Evolutionary conservation across 129 eudicot genomes (phyloP), one percentile per base, ranked within the genome.

Genomic region (Heracleum sosnowskyi): DNA sequence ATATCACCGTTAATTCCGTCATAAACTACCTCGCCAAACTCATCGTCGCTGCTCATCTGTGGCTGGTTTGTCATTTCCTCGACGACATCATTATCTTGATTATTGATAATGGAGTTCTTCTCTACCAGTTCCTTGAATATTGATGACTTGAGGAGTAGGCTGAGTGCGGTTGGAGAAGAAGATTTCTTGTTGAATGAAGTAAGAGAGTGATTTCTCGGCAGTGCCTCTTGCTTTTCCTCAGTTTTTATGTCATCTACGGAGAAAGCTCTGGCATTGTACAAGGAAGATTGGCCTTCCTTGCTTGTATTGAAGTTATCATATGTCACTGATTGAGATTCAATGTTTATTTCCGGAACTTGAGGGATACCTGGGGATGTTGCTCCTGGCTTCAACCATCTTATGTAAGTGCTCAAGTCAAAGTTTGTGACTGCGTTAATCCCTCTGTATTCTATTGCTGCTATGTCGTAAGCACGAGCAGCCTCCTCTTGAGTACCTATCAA

Each of bases 401-500:
- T 89, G 85, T 91, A 91, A 70, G 89, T 89, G 75, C 90, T 91
- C 74, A 89, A 78, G 80, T 91, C 93, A 53, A 91, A 91, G 72
- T 91, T 91, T 79, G 97, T 91, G 60, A 91, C 88, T 0, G 97
- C 97, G 24, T 89, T 87, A 46, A 89, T 84, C 69, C 97, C 97
- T 84, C 93, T 82, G 84, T 91, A 91, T 78, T 91, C 97, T 22
- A 91, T 91, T 39, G 97, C 97, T 69, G 97, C 97, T 70, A 91
- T 89, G 73, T 91, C 97, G 57, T 91, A 91, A 24, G 97, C 97
- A 69, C 88, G 93, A 18, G 97, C 97, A 1, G 93, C 97, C 79
- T 91, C 97, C 84, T 91, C 97, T 87, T 91, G 93, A 79, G 97
- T 91, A 85, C 97, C 97, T 91, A 55, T 40, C 69, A 17, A 68